Base-by-base conservation (phyloP, 495 filamentous ascomycete species). In the Lasiosphaeria hispida region DNA sequence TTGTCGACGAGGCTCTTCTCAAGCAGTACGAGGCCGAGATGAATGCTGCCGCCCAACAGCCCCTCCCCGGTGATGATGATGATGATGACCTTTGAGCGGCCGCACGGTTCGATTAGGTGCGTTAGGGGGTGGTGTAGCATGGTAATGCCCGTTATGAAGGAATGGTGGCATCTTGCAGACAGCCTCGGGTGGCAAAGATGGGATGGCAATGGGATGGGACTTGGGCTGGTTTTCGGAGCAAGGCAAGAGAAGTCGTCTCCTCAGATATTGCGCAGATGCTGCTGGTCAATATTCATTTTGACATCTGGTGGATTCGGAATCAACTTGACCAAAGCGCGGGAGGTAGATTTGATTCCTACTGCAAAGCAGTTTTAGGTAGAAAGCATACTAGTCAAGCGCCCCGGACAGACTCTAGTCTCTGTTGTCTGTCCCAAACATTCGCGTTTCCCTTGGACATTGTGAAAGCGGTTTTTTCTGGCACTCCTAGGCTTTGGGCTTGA, bases 61-160 rank as follows among this genome's bases (percentile, higher is more conserved):
- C 95, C 63, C 88, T 99, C 54, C 95, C 94, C 57, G 92, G 93
- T 65, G 94, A 99, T 83, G 93, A 97, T 61, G 92, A 96, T 64
- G 83, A 90, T 59, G 81, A 83, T 17, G 77, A 80, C 64, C 69
- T 84, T 69, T 84, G 77, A 75, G 72, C 57, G 62, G 45, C 41
- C 14, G 43, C 17, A 39, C n/a, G 49, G 18, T 45, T 60, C 44
- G 57, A 57, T 52, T 47, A 41, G 58, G 43, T 5, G 33, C 11
- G 48, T 34, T 38, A 42, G 13, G 53, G 38, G 36, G 49, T 44
- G 39, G 53, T 57, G 61, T 13, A 57, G 60, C 62, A 61, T 61
- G 60, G 56, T 65, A 61, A 69, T 69, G 66, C 60, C 65, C 62
- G 66, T 69, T 63, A 67, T 57, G 63, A 70, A 64, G 61, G 63